These are phyloP conservation scores for Lojkania enalia DNA, from an alignment of 2,329 filamentous ascomycete genomes.

Conservation along the genomic window DNA sequence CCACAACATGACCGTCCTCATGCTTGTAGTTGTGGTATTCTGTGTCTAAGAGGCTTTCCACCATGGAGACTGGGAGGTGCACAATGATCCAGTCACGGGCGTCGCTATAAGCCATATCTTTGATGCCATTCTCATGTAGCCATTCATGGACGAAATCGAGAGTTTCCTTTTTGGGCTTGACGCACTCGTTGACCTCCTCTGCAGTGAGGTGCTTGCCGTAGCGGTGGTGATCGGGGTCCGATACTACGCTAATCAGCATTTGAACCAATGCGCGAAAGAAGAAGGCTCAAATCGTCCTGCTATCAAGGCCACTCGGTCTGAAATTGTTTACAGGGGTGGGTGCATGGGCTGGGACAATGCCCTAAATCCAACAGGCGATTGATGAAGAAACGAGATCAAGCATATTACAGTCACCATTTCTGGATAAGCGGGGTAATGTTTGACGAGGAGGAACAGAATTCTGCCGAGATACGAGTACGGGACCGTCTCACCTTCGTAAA, in stretches of 20 bases:
- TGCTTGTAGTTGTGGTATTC: slow-evolving; percentile 58
- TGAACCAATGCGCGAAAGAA: too few relatives aligned
- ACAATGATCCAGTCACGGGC: slow-evolving; percentile 63
- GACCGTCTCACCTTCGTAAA: slow-evolving; percentile 54
- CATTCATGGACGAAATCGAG: slow-evolving; percentile 58
- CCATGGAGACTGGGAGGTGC: slow-evolving; percentile 54
- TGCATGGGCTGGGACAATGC: too few relatives aligned
- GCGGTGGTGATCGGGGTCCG: slow-evolving; percentile 53
- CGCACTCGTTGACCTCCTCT: slow-evolving; percentile 57
- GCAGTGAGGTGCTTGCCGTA: slow-evolving; percentile 55
- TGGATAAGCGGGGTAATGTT: too few relatives aligned
- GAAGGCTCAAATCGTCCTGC: too few relatives aligned
- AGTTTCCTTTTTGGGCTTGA: slow-evolving; percentile 58
- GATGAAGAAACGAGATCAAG: too few relatives aligned
- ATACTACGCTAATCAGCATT: too few relatives aligned
- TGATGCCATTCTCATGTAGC: slow-evolving; percentile 58
- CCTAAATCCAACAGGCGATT: too few relatives aligned
- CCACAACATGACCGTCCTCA: slow-evolving; percentile 55
- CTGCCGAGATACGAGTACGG: too few relatives aligned
- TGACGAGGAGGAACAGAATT: too few relatives aligned
- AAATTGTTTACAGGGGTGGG: too few relatives aligned
- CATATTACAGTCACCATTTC: too few relatives aligned
- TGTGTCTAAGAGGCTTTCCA: slow-evolving; percentile 57
- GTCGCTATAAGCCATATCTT: slow-evolving; percentile 51
- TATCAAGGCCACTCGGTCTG: too few relatives aligned